Evolutionary conservation across 768 basidiomycete species (phyloP), one percentile per base, ranked within the genome.

Genomic region (Panaeolus cyanescens): DNA sequence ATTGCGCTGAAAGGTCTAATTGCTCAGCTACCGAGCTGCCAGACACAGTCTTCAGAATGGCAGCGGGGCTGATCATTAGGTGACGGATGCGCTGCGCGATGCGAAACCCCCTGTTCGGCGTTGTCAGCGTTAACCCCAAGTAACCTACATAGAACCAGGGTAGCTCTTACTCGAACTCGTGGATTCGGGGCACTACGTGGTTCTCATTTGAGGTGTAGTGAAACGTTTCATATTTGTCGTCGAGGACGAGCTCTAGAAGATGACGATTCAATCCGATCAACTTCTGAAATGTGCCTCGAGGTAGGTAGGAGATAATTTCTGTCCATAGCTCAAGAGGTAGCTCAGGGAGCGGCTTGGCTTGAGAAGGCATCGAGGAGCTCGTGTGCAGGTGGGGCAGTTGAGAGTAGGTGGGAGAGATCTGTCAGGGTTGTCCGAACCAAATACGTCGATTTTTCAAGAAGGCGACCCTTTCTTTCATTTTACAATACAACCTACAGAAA

Each of bases 391-490:
- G 45, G 25, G 45, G 45, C 25, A 50, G 45, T 50, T 50, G 45
- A 30, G 25, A 10, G 45, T 50, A 50, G 45, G 45, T 50, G 45
- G 45, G 45, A 50, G 45, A 50, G 45, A 50, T 50, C 45, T 50
- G 45, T 50, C 45, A 50, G 45, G 45, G 45, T 50, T 50, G 45
- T n/a, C 45, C 45, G 45, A 28, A 50, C 45, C 45, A 50, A 50
- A 50, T 50, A 28, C 45, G 45, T 50, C 45, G 25, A 50, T 50
- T 50, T 50, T 50, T 50, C 25, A 30, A 50, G 45, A 50, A 50
- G 45, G 45, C 25, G 45, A 28, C 45, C 45, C 45, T 50, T 50
- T 28, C 45, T 50, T 50, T 50, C 45, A 50, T 50, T 50, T 50
- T 50, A 50, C 45, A 50, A 50, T 50, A 50, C 45, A 50, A 50